Conservation (phyloP, 345 rosid species). For the Pistacia vera region DNA sequence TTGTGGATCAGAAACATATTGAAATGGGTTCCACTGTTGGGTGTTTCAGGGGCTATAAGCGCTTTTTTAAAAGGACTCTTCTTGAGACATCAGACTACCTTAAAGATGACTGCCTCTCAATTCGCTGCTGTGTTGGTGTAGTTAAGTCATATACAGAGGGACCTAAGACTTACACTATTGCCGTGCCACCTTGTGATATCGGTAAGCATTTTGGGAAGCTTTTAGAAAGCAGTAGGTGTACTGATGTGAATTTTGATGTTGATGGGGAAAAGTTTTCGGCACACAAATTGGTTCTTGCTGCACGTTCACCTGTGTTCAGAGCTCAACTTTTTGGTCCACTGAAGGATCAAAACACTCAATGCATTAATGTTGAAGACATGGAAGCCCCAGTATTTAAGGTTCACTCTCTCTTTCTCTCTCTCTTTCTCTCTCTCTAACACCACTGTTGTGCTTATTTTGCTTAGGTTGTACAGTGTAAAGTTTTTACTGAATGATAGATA, state of each 20-base stretch:
- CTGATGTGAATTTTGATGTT: slow-evolving; percentile 61
- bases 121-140: slow-evolving; percentile 74
- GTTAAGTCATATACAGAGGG: slow-evolving; percentile 75
- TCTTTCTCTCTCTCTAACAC: slow-evolving; percentile 12
- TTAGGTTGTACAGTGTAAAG: background rate
- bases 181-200: slow-evolving; percentile 60
- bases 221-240: slow-evolving; percentile 56
- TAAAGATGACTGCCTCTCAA: slow-evolving; percentile 66
- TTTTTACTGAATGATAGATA: background rate
- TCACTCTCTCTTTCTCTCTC: slow-evolving; percentile 22
- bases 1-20: slow-evolving; percentile 7
- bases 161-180: slow-evolving; percentile 61
- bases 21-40: slow-evolving; percentile 12
- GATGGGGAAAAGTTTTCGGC: slow-evolving; percentile 68
- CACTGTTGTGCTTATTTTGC: background rate
- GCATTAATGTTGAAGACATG: slow-evolving; percentile 61
- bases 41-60: slow-evolving; percentile 79
- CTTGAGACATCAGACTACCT: slow-evolving; percentile 71
- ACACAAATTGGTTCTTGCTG: slow-evolving; percentile 73
- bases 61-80: slow-evolving; percentile 69
- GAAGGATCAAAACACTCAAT: slow-evolving; percentile 49
- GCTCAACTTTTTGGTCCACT: slow-evolving; percentile 85
- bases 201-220: slow-evolving; percentile 61
- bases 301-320: slow-evolving; percentile 79
- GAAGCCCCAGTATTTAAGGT: slow-evolving; percentile 77